A percentile compares a stretch with the other conserved stretches of the same genome.
Conservation (phyloP, 352 stramenopile species). For the Globisporangium spinosum region DNA sequence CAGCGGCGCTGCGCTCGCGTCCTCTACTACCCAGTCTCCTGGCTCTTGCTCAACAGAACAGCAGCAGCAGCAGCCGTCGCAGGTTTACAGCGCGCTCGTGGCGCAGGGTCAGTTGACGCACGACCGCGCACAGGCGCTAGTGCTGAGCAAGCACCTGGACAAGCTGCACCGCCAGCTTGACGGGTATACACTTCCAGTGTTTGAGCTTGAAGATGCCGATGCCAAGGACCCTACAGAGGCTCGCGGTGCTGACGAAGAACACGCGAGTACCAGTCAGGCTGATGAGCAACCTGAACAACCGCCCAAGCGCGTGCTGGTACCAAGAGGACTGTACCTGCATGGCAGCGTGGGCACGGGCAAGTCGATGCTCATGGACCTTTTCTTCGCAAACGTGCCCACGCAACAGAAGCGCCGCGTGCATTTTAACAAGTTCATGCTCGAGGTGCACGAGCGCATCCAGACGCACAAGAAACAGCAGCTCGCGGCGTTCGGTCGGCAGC, state of each 20-base stretch:
- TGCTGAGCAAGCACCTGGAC: slow-evolving; percentile 46
- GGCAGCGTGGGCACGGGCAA: slow-evolving; percentile 95
- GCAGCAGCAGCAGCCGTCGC: slow-evolving; percentile 22
- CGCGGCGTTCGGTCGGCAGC: slow-evolving; percentile 67
- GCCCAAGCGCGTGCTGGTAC: slow-evolving; percentile 37
- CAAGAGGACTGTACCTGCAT: slow-evolving; percentile 92
- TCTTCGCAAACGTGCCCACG: slow-evolving; percentile 69
- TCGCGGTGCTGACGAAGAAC: neutral
- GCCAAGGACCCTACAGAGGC: neutral
- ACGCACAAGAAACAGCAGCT: slow-evolving; percentile 87
- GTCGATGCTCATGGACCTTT: slow-evolving; percentile 95
- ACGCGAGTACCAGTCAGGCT: neutral
- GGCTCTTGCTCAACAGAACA: neutral
- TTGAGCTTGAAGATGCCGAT: neutral
- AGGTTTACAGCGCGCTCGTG: slow-evolving; percentile 29
- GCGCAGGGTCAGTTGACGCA: slow-evolving; percentile 22
- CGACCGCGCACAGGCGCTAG: slow-evolving; percentile 29
- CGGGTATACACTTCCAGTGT: slow-evolving; percentile 46
- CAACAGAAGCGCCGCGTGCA: slow-evolving; percentile 90
- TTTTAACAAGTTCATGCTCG: slow-evolving; percentile 97
- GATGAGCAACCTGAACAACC: neutral
- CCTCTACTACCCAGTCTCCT: too few species aligned
- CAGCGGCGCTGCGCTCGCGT: neutral
- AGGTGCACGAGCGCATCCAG: slow-evolving; percentile 93
- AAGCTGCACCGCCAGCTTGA: slow-evolving; percentile 53